phyloP scores from a whole-genome alignment of 805 yeast species.

The Candida montana region DNA sequence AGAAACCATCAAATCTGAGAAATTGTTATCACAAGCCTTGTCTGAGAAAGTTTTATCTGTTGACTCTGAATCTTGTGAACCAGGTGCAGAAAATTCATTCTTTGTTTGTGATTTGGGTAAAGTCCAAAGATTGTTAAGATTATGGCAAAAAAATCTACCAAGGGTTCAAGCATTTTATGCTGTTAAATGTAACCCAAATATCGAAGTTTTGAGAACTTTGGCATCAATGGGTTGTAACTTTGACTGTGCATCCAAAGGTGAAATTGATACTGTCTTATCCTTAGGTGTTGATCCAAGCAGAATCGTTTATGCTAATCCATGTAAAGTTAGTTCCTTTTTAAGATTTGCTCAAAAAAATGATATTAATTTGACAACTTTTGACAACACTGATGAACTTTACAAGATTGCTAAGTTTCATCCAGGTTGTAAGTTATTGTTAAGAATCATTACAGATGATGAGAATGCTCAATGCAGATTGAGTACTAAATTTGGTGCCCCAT shows the following conservation, averaged over 20 bases:
- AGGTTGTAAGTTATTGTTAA: constrained; percentile 59
- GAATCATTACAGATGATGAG: constrained; percentile 87
- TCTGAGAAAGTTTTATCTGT: constrained; percentile 35
- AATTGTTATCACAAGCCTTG: constrained; percentile 36
- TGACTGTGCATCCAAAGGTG: constrained; percentile 90
- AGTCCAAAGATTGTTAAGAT: constrained; percentile 50
- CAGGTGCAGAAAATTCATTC: constrained; percentile 83
- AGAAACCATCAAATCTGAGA: constrained; percentile 29
- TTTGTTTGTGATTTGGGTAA: constrained; percentile 83
- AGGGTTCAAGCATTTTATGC: constrained; percentile 86
- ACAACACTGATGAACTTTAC: constrained; percentile 76
- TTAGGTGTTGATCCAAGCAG: constrained; percentile 60
- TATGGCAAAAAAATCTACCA: constrained; percentile 67
- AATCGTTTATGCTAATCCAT: constrained; percentile 90
- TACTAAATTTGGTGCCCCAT: constrained; percentile 82
- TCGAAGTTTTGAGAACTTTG: constrained; percentile 50
- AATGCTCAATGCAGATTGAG: constrained; percentile 81
- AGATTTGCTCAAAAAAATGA: constrained; percentile 56
- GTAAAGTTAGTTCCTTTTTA: constrained; percentile 80
- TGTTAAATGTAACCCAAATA: constrained; percentile 85
- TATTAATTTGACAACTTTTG: constrained; percentile 80
- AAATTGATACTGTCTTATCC: constrained; percentile 60
- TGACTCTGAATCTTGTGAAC: constrained; percentile 53
- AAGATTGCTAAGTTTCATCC: constrained; percentile 71
- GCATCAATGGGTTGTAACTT: constrained; percentile 66